Base-by-base conservation (phyloP, 179 eudicot species). In the Sideroxylon spinosum region DNA sequence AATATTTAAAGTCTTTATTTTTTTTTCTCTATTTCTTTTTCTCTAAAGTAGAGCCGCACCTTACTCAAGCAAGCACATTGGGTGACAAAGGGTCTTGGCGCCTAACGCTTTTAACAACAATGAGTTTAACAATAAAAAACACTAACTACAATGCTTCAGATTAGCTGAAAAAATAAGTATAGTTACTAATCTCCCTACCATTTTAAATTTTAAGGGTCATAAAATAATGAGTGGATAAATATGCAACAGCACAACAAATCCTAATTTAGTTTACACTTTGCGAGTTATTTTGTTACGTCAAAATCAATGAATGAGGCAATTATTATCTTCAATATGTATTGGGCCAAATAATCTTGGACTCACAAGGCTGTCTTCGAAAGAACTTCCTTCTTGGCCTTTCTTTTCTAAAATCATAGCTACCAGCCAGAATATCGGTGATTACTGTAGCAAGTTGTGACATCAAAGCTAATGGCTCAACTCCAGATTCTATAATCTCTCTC, bases 361-460 rank as follows among this genome's bases (percentile, higher is more conserved):
- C 76, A 95, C 99, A 85, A 78, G 97, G 82, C 86, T 89, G 95
- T 77, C 85, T 90, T 48, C 87, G 84, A 73, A 95, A 95, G 83
- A 95, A 95, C 82, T 90, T 95, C 84, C 93, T 88, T 85, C 88
- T 85, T 57, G 87, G 89, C 78, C 86, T 75, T 82, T 86, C 94
- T 81, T 85, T 89, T 26, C 78, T 80, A 79, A 92, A 86, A 83
- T 90, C 90, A 76, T 87, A 93, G 79, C 93, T 91, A 78, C 98
- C 98, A 81, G 99, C 99, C 74, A 95, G 94, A 78, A 95, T 87
- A 87, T 95, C 97, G 29, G 99, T 95, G 81, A 95, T 91, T 53
- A 91, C 90, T 57, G 98, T 95, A 64, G 99, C 99, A 84, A 95
- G 92, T 82, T 95, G 99, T 48, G 99, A 93, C 98, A 93, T 92